Evolutionary conservation across 75 land plant genomes (phyloP).

Genomic region (Chamaecyparis obtusa): DNA sequence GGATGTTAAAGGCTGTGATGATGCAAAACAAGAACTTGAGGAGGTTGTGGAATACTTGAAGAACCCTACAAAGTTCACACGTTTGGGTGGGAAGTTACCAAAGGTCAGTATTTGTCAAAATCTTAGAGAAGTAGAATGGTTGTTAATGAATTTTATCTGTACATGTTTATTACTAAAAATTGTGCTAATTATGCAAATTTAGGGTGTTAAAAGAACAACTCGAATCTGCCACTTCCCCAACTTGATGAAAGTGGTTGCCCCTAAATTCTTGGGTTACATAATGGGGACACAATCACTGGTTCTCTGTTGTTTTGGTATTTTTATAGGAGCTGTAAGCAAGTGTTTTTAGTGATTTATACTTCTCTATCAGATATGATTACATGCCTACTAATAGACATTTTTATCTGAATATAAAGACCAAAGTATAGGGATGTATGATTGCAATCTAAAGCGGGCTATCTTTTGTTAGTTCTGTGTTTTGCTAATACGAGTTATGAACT

Average conservation of each 20-base stretch:
- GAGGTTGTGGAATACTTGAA: conserved; percentile 96
- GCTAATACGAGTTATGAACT: not conserved
- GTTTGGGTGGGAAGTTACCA: conserved; percentile 97
- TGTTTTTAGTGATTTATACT: not conserved
- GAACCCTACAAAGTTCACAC: conserved; percentile 95
- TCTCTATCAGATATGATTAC: not conserved
- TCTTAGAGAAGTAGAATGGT: not conserved
- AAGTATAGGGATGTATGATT: not conserved
- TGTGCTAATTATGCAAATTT: not conserved
- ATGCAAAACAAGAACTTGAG: conserved; percentile 97
- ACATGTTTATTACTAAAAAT: not conserved
- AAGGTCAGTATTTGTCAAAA: conserved; percentile 49
- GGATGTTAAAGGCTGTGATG: conserved; percentile 99
- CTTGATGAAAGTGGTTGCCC: conserved; percentile 7
- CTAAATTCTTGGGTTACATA: not conserved
- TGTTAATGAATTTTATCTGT: not conserved
- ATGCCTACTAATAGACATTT: not conserved
- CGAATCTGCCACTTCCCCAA: not conserved
- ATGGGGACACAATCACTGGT: not conserved
- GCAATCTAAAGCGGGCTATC: not conserved
- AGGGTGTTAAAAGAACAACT: not conserved
- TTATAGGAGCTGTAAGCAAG: not conserved
- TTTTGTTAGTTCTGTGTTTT: not conserved
- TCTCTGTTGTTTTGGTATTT: not conserved
- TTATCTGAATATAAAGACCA: not conserved